Evolutionary conservation across 2,329 filamentous ascomycete species (phyloP), one percentile per base, ranked within the genome.

Genomic region (Colletotrichum liaoningense): DNA sequence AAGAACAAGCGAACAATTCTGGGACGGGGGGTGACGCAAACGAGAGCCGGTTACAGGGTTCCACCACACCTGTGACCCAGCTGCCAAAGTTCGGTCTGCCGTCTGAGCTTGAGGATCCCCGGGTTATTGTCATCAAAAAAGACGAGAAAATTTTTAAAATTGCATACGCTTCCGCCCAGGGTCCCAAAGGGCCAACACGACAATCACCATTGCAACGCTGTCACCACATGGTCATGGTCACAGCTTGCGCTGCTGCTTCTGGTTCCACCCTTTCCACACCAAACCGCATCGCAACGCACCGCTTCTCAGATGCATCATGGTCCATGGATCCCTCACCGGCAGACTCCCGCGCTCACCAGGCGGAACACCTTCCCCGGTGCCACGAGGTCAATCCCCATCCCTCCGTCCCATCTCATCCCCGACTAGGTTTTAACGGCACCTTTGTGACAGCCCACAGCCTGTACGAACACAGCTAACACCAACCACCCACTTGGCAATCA

Each of bases 321-420:
- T 26, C 26, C 26, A 26, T 52, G 38, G 64, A n/a, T 46, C 55
- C 38, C 35, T 26, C 55, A n/a, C 28, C 35, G 63, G n/a, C 30
- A 56, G 24, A 26, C 22, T 60, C 42, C 42, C 68, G 30, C 59
- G 42, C 49, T 33, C n/a, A 57, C 19, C 67, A 22, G 65, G 58
- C 72, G 72, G 72, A 74, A 72, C 68, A 38, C 57, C 57, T 74
- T 74, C 72, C 72, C 72, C 72, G 72, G 69, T 74, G 72, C 72
- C 72, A 74, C 68, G 72, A 68, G 63, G 62, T 38, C 58, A 63
- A 58, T 49, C 52, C 58, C 69, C 69, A 68, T 67, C 52, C 63
- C 56, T 67, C 16, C 63, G 69, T 74, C 68, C 67, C 71, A 73
- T 73, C 49, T 66, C 60, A 63, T 57, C 35, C 46, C 55, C 46